phyloP scores from a whole-genome alignment of 768 basidiomycete genomes.

The Obba rivulosa region DNA sequence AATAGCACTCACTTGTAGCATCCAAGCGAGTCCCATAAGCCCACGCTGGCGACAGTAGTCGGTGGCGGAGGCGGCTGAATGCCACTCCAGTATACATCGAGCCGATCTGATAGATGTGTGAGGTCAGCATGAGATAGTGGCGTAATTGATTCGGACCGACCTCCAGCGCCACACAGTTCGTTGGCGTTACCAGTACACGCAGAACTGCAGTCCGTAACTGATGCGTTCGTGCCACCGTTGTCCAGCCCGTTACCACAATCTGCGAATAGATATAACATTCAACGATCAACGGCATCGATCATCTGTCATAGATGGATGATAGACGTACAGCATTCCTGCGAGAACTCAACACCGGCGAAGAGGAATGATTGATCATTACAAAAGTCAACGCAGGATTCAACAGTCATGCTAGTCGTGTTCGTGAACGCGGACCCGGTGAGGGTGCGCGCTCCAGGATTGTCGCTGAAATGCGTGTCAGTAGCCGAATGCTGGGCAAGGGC shows the following conservation, averaged over 20 bases:
- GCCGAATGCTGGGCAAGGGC: neutral
- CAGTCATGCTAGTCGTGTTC: constrained; percentile 53
- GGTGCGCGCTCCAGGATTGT: constrained; percentile 53
- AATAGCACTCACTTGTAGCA: constrained; percentile 54
- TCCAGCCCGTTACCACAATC: constrained; percentile 60
- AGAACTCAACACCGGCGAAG: constrained; percentile 70
- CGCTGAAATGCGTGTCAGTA: constrained; percentile 31
- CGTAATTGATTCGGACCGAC: constrained; percentile 11
- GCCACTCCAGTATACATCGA: constrained; percentile 66
- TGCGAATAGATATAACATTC: constrained; percentile 23
- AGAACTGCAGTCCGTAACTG: constrained; percentile 52
- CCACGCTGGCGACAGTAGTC: constrained; percentile 45
- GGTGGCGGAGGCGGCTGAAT: constrained; percentile 51
- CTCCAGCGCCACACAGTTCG: constrained; percentile 58
- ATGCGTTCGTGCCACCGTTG: constrained; percentile 39
- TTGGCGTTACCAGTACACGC: constrained; percentile 52
- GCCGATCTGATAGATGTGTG: constrained; percentile 23
- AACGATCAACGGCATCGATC: neutral
- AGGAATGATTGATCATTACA: constrained; percentile 44
- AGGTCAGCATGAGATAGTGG: neutral
- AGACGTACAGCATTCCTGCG: constrained; percentile 55
- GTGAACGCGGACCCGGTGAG: constrained; percentile 43
- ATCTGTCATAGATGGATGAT: neutral
- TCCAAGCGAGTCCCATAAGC: constrained; percentile 66
- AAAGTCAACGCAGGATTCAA: constrained; percentile 43